Base-by-base conservation (phyloP, 2,329 filamentous ascomycete species). In the Apiospora pterosperma region DNA sequence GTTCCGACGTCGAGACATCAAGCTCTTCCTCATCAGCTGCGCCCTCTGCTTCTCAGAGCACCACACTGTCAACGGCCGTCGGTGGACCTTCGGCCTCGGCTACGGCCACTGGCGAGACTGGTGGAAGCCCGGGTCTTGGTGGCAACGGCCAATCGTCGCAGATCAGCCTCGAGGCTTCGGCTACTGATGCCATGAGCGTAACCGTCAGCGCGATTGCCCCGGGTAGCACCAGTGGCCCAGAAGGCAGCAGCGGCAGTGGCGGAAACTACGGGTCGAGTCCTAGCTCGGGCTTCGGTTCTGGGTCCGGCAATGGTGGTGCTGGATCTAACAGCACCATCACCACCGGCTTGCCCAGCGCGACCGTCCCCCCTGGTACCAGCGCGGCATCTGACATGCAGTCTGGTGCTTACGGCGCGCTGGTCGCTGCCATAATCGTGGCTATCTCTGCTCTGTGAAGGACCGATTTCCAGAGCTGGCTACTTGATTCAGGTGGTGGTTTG, bases 1-100 rank as follows among this genome's bases (percentile, higher is more conserved):
- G 88, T 80, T 75, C 76, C 63, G 73, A 78, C 64, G 76, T 73
- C 65, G 67, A 72, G 39, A 65, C 72, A 11, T 70, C 73, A 6
- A 65, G 71, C 12, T 69, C 69, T 5, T 71, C 72, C 7, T 67
- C 69, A 3, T 65, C 66, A 19, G 65, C 66, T 1, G 59, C 66
- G 16, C 23, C 63, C 44, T 65, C 61, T 34, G 63, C 65, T 5
- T 67, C 69, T 58, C 70, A 71, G 12, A 65, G 59, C 36, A 63
- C 66, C 68, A 66, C 63, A 39, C 60, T 42, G 58, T 64, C 67
- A n/a, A 66, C 66, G 19, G 63, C 67, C 34, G 62, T 68, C 6
- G 66, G 42, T 60, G 66, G 66, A 23, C 36, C 70, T 25, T 63
- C 73, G 41, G 65, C 68, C 52, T 64, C 65, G 21, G 38, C 65